Evolutionary conservation across 1,284 basidiomycete species (phyloP), one percentile per base, ranked within the genome.

Genomic region (Cerrena zonata): DNA sequence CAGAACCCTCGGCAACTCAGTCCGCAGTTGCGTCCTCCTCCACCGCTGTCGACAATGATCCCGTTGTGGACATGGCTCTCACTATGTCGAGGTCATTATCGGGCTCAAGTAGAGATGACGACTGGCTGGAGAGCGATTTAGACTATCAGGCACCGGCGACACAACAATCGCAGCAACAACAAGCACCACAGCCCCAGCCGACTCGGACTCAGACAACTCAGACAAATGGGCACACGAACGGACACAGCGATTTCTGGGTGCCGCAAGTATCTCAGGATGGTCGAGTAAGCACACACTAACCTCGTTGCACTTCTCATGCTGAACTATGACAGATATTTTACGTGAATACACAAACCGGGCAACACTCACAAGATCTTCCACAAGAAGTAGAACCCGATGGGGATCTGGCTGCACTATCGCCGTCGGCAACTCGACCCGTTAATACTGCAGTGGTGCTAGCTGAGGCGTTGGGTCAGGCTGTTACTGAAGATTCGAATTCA

Each of bases 321-420:
- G 19, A 42, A 42, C 7, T 13, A 7, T 19, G 34, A n/a, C 47
- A 97, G 89, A 90, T 97, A 65, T 93, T 86, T 74, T 98, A 96
- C 69, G 80, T 91, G 58, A 98, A 98, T 63, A 89, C 89, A 0
- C 79, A 89, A 58, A 97, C 94, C 2, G 92, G 92, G 34, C 85
- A 94, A 63, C 84, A 82, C 37, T 84, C 91, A 12, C 81, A 83
- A 61, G 91, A 97, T 60, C 71, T 96, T 37, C 94, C 94, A n/a
- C 72, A 72, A 41, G 82, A 87, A 60, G 71, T 75, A 21, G 84
- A 86, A 47, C 76, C 79, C 2, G 82, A 84, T 52, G 76, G 71
- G 26, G 84, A 83, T 55, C 69, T 85, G 30, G 76, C 76, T 38
- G 78, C 77, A 7, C 65, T 86, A 49, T 79, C 80, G 2, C 79